Evolutionary conservation across 2,329 filamentous ascomycete genomes (phyloP).

Genomic region (Tolypocladium album): DNA sequence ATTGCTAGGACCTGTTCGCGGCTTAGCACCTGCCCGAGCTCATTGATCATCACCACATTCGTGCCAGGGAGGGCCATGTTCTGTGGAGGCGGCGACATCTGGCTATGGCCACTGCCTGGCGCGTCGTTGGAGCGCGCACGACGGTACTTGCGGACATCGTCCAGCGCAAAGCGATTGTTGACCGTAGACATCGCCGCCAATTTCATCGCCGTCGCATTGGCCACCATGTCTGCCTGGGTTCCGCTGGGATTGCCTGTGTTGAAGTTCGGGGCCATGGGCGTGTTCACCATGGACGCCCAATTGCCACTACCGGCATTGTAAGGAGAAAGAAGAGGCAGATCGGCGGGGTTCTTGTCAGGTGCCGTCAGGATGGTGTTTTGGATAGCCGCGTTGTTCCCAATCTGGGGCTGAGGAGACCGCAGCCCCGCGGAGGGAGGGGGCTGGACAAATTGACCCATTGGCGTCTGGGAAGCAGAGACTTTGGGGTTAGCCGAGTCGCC

Average conservation of each 20-base stretch:
- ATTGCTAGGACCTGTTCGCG: conserved; percentile 77
- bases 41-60: conserved; percentile 89
- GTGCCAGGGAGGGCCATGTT: conserved; percentile 53
- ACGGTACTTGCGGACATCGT: conserved; percentile 94
- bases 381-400: conserved; percentile 58
- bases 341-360: conserved; percentile 52
- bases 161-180: conserved; percentile 93
- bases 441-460: conserved; percentile 93
- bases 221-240: conserved; percentile 91
- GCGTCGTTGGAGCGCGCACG: conserved; percentile 83
- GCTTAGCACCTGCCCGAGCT: conserved; percentile 78
- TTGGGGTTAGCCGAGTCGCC: conserved; percentile 51
- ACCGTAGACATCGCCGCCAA: conserved; percentile 92
- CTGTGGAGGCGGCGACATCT: conserved; percentile 56
- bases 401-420: conserved; percentile 66
- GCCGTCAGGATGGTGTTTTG: conserved; percentile 76
- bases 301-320: conserved; percentile 73
- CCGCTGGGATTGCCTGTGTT: conserved; percentile 39
- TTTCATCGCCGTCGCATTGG: conserved; percentile 98
- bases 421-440: conserved; percentile 62
- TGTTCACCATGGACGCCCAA: conserved; percentile 98
- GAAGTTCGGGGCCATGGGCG: conserved; percentile 87
- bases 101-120: conserved; percentile 47
- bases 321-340: conserved; percentile 78
- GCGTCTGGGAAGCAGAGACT: conserved; percentile 64